Percentiles rank a stretch among this genome's conserved stretches.
Conservation (phyloP, 2,329 filamentous ascomycete species). For the Nigrospora oryzae region DNA sequence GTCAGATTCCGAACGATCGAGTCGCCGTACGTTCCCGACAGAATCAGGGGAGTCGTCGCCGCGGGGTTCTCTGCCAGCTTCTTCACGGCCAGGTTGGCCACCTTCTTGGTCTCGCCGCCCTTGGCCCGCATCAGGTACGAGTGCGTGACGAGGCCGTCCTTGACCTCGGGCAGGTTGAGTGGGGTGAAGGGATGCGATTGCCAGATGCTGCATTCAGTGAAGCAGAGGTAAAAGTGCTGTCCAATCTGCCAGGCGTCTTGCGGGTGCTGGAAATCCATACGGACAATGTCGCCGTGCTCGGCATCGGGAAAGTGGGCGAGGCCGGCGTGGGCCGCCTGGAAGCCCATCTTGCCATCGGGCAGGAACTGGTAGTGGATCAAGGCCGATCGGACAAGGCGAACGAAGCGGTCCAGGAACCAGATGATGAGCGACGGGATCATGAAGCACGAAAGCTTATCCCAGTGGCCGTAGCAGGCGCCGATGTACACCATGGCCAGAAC, state of each 20-base stretch:
- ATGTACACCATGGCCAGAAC: slow-evolving; percentile 67
- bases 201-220: slow-evolving; percentile 58
- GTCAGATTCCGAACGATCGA: slow-evolving; percentile 32
- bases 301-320: slow-evolving; percentile 45
- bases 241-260: slow-evolving; percentile 57
- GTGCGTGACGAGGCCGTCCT: slow-evolving; percentile 33
- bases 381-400: slow-evolving; percentile 48
- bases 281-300: slow-evolving; percentile 52
- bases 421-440: slow-evolving; percentile 57
- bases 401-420: slow-evolving; percentile 55
- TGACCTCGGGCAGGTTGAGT: slow-evolving; percentile 39
- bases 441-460: slow-evolving; percentile 59
- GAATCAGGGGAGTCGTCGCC: slow-evolving; percentile 43
- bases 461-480: slow-evolving; percentile 69
- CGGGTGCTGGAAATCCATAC: slow-evolving; percentile 56
- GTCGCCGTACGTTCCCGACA: slow-evolving; percentile 57
- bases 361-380: slow-evolving; percentile 53
- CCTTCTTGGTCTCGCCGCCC: slow-evolving; percentile 48
- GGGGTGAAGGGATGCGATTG: slow-evolving; percentile 67
- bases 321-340: slow-evolving; percentile 42
- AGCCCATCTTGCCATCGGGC: slow-evolving; percentile 35
- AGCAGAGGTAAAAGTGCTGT: slow-evolving; percentile 66
- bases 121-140: slow-evolving; percentile 51
- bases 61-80: slow-evolving; percentile 21
- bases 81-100: slow-evolving; percentile 35